Evolutionary conservation across 805 yeast species (phyloP).

Genomic region (Soucietia sequanensis): DNA sequence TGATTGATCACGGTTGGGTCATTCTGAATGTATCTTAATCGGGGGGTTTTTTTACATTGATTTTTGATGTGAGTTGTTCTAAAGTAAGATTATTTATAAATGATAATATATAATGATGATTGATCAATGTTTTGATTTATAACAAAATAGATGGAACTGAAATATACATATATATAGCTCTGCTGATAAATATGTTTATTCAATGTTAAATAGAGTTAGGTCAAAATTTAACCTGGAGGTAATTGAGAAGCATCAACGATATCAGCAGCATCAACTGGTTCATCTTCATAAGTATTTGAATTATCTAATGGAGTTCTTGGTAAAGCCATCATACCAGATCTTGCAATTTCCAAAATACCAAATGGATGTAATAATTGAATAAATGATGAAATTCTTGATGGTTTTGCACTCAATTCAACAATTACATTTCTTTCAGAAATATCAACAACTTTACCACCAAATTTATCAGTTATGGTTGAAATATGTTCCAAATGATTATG

Average conservation of each 20-base stretch:
- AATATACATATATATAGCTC: too few species aligned
- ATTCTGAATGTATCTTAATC: too few species aligned
- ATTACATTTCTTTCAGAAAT: constrained; percentile 91
- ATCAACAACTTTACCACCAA: constrained; percentile 92
- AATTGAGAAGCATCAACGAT: constrained; percentile 84
- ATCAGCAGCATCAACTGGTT: constrained; percentile 54
- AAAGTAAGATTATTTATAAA: too few species aligned
- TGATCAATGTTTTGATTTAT: too few species aligned
- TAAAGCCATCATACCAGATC: constrained; percentile 98
- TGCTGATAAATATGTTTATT: too few species aligned
- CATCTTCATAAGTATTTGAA: constrained; percentile 45
- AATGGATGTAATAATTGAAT: constrained; percentile 90
- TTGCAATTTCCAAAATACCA: constrained; percentile 92
- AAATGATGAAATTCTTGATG: constrained; percentile 82
- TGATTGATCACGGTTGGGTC: too few species aligned
- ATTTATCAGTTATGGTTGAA: constrained; percentile 74
- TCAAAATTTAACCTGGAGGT: constrained; percentile 99
- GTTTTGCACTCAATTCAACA: constrained; percentile 93
- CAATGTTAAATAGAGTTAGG: too few species aligned
- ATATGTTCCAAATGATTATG: constrained; percentile 85
- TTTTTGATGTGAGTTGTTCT: too few species aligned
- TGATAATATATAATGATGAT: too few species aligned
- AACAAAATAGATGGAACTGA: too few species aligned
- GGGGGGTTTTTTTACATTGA: too few species aligned
- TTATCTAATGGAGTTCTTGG: constrained; percentile 88